Evolutionary conservation across 768 basidiomycete species (phyloP).

Genomic region (Mycena belliarum): DNA sequence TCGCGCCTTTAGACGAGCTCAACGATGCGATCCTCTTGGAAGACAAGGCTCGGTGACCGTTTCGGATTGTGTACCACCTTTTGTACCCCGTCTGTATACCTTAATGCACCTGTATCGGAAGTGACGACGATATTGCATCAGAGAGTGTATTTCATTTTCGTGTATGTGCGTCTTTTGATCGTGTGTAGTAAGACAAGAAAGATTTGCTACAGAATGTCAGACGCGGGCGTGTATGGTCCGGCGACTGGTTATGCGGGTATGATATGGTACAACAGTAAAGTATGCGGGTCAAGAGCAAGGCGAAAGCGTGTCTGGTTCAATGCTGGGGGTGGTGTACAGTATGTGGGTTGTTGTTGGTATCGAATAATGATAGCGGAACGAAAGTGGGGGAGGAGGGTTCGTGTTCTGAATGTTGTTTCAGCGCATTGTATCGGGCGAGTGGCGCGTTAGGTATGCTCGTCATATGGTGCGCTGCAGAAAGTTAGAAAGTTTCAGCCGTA

Average conservation of each 20-base stretch:
- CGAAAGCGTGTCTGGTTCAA: conserved; percentile 17
- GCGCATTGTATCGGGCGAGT: no score
- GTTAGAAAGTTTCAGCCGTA: conserved; percentile 1
- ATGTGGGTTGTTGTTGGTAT: background rate
- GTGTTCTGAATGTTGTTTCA: background rate
- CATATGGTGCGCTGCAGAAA: conserved; percentile 55
- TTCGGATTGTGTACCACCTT: background rate
- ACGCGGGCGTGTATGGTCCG: conserved; percentile 21
- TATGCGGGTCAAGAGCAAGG: conserved; percentile 1
- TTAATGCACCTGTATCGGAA: background rate
- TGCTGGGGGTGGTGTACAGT: conserved; percentile 18
- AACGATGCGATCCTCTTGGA: conserved; percentile 83
- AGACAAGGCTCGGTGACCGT: conserved; percentile 42
- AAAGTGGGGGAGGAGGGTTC: background rate
- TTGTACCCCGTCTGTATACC: background rate
- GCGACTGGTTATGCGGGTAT: conserved; percentile 3
- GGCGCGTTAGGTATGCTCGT: conserved; percentile 19
- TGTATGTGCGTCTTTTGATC: background rate
- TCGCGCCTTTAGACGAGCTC: conserved; percentile 91
- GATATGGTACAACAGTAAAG: conserved; percentile 16
- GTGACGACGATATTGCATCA: background rate
- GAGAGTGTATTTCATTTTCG: background rate
- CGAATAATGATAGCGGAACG: conserved; percentile 10
- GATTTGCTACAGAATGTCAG: conserved; percentile 14
- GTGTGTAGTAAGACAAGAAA: conserved; percentile 20